Evolutionary conservation across 1,284 basidiomycete genomes (phyloP).

Genomic region (Jaminaea rosea): DNA sequence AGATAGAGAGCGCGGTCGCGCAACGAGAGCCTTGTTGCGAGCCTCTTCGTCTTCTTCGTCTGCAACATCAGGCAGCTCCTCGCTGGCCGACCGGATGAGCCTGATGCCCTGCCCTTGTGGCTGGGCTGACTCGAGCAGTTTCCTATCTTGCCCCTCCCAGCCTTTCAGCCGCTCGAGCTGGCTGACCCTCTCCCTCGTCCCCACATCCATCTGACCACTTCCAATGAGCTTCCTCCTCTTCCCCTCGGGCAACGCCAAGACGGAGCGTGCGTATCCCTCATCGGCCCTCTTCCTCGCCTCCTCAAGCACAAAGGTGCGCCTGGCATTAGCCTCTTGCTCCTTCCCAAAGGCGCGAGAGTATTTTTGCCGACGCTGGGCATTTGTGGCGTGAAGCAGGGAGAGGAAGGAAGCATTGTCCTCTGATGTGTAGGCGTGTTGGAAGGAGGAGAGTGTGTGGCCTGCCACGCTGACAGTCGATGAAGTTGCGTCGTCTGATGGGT

Average conservation of each 20-base stretch:
- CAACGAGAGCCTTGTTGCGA: not conserved
- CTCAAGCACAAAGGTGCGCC: not conserved
- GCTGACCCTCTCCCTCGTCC: slow-evolving; percentile 15
- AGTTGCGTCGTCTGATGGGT: too few relatives aligned
- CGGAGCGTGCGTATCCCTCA: not conserved
- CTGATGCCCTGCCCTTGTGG: too few relatives aligned
- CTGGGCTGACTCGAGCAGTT: too few relatives aligned
- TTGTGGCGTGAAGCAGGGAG: slow-evolving; percentile 28
- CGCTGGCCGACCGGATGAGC: too few relatives aligned
- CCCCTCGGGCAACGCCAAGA: not conserved
- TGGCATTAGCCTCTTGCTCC: slow-evolving; percentile 17
- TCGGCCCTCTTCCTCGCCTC: not conserved
- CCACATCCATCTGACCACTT: slow-evolving; percentile 9
- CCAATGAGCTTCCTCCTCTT: slow-evolving; percentile 9
- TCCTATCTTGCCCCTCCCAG: slow-evolving; percentile 2
- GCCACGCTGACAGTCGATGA: too few relatives aligned
- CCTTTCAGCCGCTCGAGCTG: slow-evolving; percentile 9
- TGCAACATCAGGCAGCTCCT: too few relatives aligned
- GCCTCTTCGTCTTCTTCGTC: too few relatives aligned
- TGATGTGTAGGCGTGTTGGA: slow-evolving; percentile 36
- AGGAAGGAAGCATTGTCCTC: slow-evolving; percentile 44
- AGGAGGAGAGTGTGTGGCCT: slow-evolving; percentile 24
- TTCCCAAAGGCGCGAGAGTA: slow-evolving; percentile 29
- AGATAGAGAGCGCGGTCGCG: not conserved
- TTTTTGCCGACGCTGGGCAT: slow-evolving; percentile 19